These are phyloP conservation scores for Cryphonectria radicalis DNA, from an alignment of 2,329 filamentous ascomycete species.

Conservation along the genomic window DNA sequence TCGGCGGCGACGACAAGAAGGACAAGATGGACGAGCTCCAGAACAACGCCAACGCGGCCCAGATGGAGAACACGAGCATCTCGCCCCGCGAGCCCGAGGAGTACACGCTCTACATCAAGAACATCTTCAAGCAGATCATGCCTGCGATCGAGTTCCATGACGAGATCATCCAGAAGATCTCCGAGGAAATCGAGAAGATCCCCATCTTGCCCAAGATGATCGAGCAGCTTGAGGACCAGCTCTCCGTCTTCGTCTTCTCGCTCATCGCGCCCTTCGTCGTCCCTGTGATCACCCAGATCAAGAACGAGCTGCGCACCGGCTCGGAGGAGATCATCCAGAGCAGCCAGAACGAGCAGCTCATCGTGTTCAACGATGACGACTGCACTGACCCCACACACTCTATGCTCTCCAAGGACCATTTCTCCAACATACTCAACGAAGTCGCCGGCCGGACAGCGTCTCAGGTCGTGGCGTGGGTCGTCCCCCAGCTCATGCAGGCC, in stretches of 20 bases:
- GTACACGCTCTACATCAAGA: conserved; percentile 76
- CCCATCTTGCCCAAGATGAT: conserved; percentile 83
- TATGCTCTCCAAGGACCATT: conserved; percentile 96
- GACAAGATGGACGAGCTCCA: conserved; percentile 80
- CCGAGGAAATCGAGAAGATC: conserved; percentile 79
- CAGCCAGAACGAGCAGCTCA: conserved; percentile 80
- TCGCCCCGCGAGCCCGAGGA: conserved; percentile 82
- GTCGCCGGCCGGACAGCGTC: conserved; percentile 82
- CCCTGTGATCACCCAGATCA: conserved; percentile 84
- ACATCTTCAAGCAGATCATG: conserved; percentile 79
- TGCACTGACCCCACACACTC: conserved; percentile 87
- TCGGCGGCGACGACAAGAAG: conserved; percentile 76
- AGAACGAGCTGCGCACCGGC: conserved; percentile 82
- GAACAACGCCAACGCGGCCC: conserved; percentile 71
- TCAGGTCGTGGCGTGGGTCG: conserved; percentile 79
- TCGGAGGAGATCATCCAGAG: conserved; percentile 86
- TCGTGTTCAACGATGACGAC: conserved; percentile 81
- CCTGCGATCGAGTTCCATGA: conserved; percentile 92
- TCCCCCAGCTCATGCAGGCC: conserved; percentile 85
- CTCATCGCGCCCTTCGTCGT: conserved; percentile 86
- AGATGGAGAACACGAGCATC: conserved; percentile 75
- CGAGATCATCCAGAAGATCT: conserved; percentile 79
- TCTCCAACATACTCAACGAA: conserved; percentile 88
- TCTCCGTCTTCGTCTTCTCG: conserved; percentile 90
- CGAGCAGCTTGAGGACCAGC: conserved; percentile 84